phyloP scores from a whole-genome alignment of 2,329 filamentous ascomycete species.

The Leptosphaerulina australis region DNA sequence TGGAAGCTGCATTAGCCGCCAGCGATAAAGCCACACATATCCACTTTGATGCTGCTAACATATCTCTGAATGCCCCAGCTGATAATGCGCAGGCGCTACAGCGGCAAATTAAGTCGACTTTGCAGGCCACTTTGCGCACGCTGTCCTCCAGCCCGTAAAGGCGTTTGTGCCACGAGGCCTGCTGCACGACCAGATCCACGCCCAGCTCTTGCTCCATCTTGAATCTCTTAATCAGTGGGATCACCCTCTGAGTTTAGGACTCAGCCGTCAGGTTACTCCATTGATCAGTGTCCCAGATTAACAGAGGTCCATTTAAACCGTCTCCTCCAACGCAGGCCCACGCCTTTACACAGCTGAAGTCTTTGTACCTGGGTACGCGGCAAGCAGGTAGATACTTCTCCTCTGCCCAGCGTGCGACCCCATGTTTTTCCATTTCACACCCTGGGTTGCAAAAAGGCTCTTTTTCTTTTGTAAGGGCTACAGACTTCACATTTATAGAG shows the following conservation, averaged over 20 bases:
- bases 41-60: no score
- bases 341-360: background rate
- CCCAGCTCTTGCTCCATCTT: slow-evolving; percentile 3
- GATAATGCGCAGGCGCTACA: background rate
- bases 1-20: no score
- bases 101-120: slow-evolving; percentile 11
- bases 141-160: slow-evolving; percentile 14
- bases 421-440: no score
- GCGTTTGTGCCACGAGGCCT: slow-evolving; percentile 13
- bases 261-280: background rate
- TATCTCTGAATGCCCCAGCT: no score
- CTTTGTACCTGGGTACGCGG: slow-evolving; percentile 6
- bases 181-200: slow-evolving; percentile 16
- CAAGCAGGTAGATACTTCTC: slow-evolving; percentile 5
- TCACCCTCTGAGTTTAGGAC: background rate
- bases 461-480: no score
- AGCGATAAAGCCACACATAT: no score
- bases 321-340: slow-evolving; percentile 8
- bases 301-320: slow-evolving; percentile 7
- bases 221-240: background rate
- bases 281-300: slow-evolving; percentile 2
- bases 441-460: no score
- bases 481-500: no score
- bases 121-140: slow-evolving; percentile 16
- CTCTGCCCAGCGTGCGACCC: background rate